A percentile compares a stretch with the other conserved stretches of the same genome.
Evolutionary conservation across 306 rosid genomes (phyloP).

Genomic region (Sicyos edulis): DNA sequence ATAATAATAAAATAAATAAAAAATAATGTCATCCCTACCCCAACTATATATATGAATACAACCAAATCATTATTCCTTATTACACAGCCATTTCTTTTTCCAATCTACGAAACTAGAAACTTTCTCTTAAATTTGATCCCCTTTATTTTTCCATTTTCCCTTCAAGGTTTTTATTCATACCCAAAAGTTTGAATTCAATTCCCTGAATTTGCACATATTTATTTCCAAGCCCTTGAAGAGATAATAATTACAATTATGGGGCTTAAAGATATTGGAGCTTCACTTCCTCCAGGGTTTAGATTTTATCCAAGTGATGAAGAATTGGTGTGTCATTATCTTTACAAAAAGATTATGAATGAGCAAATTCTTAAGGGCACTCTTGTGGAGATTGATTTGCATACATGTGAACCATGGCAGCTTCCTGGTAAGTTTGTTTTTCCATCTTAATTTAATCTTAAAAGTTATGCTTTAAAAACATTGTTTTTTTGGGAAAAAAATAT

Average conservation of each 20-base stretch:
- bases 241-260: conserved; percentile 38
- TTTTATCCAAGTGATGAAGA: conserved; percentile 93
- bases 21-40: background rate
- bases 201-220: background rate
- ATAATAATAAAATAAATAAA: conserved; percentile 15
- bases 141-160: too few species aligned
- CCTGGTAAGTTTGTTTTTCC: background rate
- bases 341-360: conserved; percentile 77
- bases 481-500: too few species aligned
- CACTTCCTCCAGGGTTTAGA: conserved; percentile 96
- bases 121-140: background rate
- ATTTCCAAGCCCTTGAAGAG: background rate
- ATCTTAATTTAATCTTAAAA: background rate
- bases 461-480: background rate
- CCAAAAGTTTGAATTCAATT: background rate
- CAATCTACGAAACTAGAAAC: background rate
- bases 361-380: conserved; percentile 73
- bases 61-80: conserved; percentile 13
- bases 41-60: conserved; percentile 28
- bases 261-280: conserved; percentile 86
- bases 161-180: too few species aligned
- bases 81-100: conserved; percentile 7
- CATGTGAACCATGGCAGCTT: too few species aligned
- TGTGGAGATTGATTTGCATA: too few species aligned
- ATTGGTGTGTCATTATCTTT: conserved; percentile 83